Conservation (phyloP, 805 yeast species). For the Peterozyma xylosa region DNA sequence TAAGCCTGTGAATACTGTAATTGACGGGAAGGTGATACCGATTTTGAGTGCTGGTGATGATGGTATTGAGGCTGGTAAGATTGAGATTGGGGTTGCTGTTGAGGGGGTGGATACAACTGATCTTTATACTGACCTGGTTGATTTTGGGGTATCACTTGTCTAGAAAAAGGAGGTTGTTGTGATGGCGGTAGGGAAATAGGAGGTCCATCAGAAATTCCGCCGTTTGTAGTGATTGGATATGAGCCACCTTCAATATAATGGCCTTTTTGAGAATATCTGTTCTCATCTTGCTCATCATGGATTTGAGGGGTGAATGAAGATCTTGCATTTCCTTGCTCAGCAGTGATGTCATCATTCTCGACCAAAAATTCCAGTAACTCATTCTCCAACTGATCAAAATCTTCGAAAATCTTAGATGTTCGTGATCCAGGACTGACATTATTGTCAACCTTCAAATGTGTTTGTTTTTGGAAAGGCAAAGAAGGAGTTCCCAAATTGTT, state of each 20-base stretch:
- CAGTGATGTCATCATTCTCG: neutral
- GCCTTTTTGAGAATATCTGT: too few species aligned
- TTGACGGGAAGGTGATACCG: too few species aligned
- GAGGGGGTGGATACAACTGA: neutral
- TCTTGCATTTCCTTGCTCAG: neutral
- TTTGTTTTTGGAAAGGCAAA: neutral
- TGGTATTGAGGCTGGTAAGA: neutral
- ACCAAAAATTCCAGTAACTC: constrained; percentile 7
- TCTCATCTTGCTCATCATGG: too few species aligned
- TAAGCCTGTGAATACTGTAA: too few species aligned
- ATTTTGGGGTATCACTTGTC: too few species aligned
- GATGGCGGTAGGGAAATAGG: neutral
- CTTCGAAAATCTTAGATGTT: constrained; percentile 6
- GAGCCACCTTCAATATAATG: neutral
- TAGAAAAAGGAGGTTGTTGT: too few species aligned
- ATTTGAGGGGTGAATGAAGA: too few species aligned
- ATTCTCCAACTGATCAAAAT: constrained; percentile 7
- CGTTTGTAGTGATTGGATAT: neutral
- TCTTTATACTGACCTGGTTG: too few species aligned
- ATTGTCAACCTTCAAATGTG: neutral
- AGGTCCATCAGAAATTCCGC: neutral
- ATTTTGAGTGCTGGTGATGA: too few species aligned
- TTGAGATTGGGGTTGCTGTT: neutral
- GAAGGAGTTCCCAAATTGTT: neutral
- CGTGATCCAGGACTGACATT: neutral